Evolutionary conservation across 768 basidiomycete species (phyloP).

Genomic region (Calocybe gangraenosa): DNA sequence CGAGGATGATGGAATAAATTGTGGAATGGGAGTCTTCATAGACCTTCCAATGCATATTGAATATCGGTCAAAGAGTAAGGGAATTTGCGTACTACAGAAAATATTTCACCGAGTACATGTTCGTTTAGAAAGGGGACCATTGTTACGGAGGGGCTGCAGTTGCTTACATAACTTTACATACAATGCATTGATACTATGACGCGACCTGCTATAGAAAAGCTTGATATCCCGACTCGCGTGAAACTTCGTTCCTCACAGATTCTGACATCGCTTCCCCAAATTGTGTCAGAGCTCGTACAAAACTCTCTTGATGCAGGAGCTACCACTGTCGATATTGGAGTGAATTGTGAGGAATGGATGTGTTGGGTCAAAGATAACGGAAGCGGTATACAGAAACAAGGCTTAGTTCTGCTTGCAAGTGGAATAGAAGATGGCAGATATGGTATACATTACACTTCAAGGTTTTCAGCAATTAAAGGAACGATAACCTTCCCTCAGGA

Average conservation of each 20-base stretch:
- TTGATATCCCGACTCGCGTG: conserved; percentile 60
- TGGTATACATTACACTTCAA: conserved; percentile 41
- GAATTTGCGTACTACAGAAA: not conserved
- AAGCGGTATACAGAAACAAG: conserved; percentile 61
- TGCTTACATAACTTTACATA: too few species aligned
- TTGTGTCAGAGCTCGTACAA: conserved; percentile 83
- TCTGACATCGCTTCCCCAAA: conserved; percentile 74
- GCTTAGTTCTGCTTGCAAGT: conserved; percentile 50
- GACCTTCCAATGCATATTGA: not conserved
- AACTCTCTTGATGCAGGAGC: conserved; percentile 87
- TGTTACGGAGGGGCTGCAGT: too few species aligned
- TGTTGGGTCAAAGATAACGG: conserved; percentile 90
- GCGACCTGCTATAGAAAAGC: conserved; percentile 32
- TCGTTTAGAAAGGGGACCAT: too few species aligned
- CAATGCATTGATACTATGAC: not conserved
- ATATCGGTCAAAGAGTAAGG: not conserved
- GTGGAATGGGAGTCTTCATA: not conserved
- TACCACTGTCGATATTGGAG: conserved; percentile 59
- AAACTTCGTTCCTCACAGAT: conserved; percentile 81
- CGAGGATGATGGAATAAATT: not conserved
- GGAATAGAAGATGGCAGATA: conserved; percentile 57
- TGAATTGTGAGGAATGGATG: conserved; percentile 75
- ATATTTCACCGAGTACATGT: not conserved
- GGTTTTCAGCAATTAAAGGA: not conserved
- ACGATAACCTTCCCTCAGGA: conserved; percentile 36